phyloP scores from a whole-genome alignment of 176 grass and related monocot genomes.

The Rhynchospora breviuscula region DNA sequence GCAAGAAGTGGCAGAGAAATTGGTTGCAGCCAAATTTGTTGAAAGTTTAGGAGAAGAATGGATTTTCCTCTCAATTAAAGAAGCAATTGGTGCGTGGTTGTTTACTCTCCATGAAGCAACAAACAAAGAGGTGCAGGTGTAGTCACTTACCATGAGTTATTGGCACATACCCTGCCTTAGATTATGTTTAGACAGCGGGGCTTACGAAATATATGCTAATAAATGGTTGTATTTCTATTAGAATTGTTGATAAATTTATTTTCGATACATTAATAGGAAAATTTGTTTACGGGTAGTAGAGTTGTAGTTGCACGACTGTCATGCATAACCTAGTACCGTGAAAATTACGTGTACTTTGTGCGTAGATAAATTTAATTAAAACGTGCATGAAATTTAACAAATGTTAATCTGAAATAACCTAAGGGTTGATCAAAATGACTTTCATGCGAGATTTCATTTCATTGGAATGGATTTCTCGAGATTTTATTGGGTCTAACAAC shows the following conservation, averaged over 20 bases:
- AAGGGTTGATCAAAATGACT: no score
- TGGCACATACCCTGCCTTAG: neutral
- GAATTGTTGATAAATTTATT: neutral
- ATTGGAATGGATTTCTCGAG: no score
- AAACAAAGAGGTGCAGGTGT: conserved; percentile 34
- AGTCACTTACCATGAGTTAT: neutral
- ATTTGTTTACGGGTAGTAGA: neutral
- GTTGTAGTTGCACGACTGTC: neutral
- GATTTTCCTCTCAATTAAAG: conserved; percentile 69
- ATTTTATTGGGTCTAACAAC: no score
- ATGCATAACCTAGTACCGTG: no score
- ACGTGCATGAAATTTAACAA: no score
- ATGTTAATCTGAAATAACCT: no score
- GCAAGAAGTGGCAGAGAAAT: conserved; percentile 57
- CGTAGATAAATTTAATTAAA: no score
- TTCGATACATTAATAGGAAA: neutral
- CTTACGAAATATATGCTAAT: neutral
- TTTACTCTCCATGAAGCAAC: conserved; percentile 49
- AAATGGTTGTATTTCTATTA: neutral
- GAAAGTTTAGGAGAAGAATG: conserved; percentile 50
- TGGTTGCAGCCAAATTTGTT: conserved; percentile 49
- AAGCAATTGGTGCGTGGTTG: conserved; percentile 52
- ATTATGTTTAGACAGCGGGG: neutral
- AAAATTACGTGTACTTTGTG: no score
- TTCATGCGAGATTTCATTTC: no score